phyloP scores from a whole-genome alignment of 1,284 basidiomycete genomes.

The Golubevia sp. region DNA sequence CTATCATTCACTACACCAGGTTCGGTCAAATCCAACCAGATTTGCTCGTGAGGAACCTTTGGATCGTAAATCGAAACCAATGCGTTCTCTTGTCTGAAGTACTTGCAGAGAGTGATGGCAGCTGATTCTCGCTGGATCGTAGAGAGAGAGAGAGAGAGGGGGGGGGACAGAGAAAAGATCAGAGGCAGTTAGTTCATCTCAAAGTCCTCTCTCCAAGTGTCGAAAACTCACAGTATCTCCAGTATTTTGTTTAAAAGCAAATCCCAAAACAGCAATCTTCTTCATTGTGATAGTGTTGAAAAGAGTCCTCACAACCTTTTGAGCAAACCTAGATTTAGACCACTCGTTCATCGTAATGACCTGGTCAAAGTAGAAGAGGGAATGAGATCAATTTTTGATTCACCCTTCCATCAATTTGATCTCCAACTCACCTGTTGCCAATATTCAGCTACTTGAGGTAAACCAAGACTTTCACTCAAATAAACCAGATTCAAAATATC shows the following conservation, averaged over 20 bases:
- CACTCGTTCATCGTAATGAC: slow-evolving; percentile 58
- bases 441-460: slow-evolving; percentile 97
- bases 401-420: too few relatives aligned
- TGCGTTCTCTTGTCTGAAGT: slow-evolving; percentile 90
- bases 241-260: slow-evolving; percentile 64
- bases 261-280: slow-evolving; percentile 94
- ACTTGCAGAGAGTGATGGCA: slow-evolving; percentile 89
- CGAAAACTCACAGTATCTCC: slow-evolving; percentile 42
- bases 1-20: slow-evolving; percentile 66
- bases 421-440: slow-evolving; percentile 72
- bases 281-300: slow-evolving; percentile 98
- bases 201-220: background rate
- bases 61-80: slow-evolving; percentile 89
- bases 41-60: slow-evolving; percentile 68
- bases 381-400: slow-evolving; percentile 66
- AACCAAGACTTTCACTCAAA: slow-evolving; percentile 86
- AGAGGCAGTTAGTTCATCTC: background rate
- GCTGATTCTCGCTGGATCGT: slow-evolving; percentile 81
- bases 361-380: slow-evolving; percentile 22
- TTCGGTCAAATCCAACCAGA: slow-evolving; percentile 67
- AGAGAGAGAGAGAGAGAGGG: background rate
- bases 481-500: slow-evolving; percentile 99
- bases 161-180: background rate
- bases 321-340: slow-evolving; percentile 59
- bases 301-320: slow-evolving; percentile 69